phyloP scores from a whole-genome alignment of 345 rosid genomes.

The Eucalyptus guilfoylei region DNA sequence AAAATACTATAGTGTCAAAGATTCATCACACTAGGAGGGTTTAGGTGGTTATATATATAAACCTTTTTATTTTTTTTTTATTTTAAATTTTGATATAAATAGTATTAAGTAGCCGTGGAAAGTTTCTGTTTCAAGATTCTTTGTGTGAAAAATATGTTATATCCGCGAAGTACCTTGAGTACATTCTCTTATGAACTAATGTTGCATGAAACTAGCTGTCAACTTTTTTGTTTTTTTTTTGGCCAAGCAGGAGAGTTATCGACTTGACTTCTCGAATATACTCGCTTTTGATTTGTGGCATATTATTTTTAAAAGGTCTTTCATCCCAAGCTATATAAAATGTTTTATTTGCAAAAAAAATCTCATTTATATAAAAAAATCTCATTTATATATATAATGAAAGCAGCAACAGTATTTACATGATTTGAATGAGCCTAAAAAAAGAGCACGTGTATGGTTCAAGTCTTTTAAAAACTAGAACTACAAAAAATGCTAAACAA shows the following conservation, averaged over 20 bases:
- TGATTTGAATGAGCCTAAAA: background rate
- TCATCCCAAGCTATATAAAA: no score
- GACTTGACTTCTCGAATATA: background rate
- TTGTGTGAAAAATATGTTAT: no score
- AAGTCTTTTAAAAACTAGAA: background rate
- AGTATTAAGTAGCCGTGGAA: background rate
- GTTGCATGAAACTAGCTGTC: background rate
- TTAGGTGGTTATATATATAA: background rate
- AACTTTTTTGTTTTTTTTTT: no score
- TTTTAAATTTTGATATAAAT: no score
- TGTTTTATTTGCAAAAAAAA: no score
- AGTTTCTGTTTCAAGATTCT: background rate
- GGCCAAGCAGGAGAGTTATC: background rate
- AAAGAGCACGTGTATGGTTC: background rate
- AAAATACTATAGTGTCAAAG: no score
- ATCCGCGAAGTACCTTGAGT: background rate
- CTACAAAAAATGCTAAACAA: background rate
- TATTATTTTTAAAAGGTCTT: no score
- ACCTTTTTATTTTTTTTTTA: no score
- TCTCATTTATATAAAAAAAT: no score
- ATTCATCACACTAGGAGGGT: background rate
- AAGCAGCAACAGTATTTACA: background rate
- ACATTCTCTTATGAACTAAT: no score
- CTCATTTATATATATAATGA: background rate
- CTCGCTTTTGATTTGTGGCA: background rate